Base-by-base conservation (phyloP, 2,329 filamentous ascomycete species). In the Trichoderma cornu-damae region DNA sequence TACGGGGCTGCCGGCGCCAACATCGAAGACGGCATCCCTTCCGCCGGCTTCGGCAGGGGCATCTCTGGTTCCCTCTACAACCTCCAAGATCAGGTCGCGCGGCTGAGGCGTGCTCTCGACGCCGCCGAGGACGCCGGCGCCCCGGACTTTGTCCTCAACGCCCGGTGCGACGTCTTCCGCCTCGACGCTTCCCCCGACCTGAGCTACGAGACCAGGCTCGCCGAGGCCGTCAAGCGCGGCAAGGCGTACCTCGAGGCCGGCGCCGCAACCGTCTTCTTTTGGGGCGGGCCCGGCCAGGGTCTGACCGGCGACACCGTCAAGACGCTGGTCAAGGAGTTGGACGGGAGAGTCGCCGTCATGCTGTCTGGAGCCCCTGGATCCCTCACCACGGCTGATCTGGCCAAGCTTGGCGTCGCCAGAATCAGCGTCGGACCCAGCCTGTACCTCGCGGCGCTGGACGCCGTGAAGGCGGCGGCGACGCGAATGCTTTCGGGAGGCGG, bases 221-320 rank as follows among this genome's bases (percentile, higher is more conserved):
- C 72, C 2, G 78, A 84, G 47, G 80, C 77, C 2, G 72, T 85
- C 44, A 65, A 69, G 47, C 72, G 84, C 0, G 83, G 82, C 0
- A 78, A 75, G 58, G 77, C 76, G n/a, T 86, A 80, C 64, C 69
- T 86, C 3, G 76, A 72, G 0, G 81, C 81, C 2, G 83, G 83
- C 0, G 83, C 83, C 0, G 79, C 75, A 11, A 84, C 79, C 0
- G 75, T 83, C 0, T 86, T 85, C 69, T 80, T 84, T 51, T 86
- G 81, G 81, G 82, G 82, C 12, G 80, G 72, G 5, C 30, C 38
- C 0, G 68, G 68, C 34, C 66, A 74, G 12, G 68, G 80, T 38
- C 64, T 82, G 11, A 70, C 70, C 11, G 71, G 67, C 11, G 73
- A 70, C 0, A 80, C 83, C 66, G 73, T 82, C 2, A 66, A 71